These are phyloP conservation scores for Apiotrichum sp. DNA, from an alignment of 1,284 basidiomycete species.

Conservation along the genomic window DNA sequence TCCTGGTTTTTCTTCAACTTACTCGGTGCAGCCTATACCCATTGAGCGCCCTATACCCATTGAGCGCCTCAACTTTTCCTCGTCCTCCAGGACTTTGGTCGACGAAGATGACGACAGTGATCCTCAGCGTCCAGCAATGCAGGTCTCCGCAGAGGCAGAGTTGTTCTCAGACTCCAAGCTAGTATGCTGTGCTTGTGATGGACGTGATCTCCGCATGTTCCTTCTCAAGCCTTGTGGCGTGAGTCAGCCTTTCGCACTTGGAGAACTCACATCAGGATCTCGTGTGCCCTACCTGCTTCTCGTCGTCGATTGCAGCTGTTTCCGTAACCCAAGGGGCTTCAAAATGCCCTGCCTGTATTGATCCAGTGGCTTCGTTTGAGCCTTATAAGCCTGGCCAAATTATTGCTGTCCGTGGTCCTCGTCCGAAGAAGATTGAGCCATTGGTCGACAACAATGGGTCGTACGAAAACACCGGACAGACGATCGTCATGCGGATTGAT, in stretches of 20 bases:
- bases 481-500: constrained; percentile 41
- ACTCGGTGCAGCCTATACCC: not conserved
- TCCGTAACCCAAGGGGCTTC: constrained; percentile 26
- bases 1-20: too few relatives aligned
- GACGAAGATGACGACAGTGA: not conserved
- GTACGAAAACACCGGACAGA: constrained; percentile 4
- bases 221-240: constrained; percentile 30
- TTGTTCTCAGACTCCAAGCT: not conserved
- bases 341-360: constrained; percentile 32
- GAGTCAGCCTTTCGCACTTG: constrained; percentile 1
- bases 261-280: constrained; percentile 20
- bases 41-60: constrained; percentile 2
- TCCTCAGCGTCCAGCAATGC: not conserved
- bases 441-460: not conserved
- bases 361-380: constrained; percentile 19
- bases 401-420: not conserved
- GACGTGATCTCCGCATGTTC: constrained; percentile 14
- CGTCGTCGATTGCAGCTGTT: constrained; percentile 32
- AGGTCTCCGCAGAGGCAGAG: not conserved
- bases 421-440: not conserved
- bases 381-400: constrained; percentile 4
- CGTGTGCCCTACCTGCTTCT: constrained; percentile 35
- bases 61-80: constrained; percentile 11
- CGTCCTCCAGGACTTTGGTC: not conserved
- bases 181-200: constrained; percentile 20